phyloP scores from a whole-genome alignment of 306 rosid genomes.

The Pyrus bretschneideri region DNA sequence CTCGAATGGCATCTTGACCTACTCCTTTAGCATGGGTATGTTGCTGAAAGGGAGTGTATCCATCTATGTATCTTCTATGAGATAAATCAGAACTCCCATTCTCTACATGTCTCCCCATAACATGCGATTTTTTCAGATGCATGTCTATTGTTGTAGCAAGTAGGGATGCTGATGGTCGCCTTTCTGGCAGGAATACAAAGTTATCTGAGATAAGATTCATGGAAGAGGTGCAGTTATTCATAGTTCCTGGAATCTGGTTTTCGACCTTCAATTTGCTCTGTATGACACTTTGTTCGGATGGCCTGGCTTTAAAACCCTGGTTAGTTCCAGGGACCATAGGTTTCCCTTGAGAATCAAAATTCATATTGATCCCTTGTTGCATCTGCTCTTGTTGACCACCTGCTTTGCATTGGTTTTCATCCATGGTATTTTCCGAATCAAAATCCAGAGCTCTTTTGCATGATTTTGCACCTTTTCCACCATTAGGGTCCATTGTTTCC shows the following conservation, averaged over 20 bases:
- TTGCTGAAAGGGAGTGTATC: conserved; percentile 27
- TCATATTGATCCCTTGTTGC: conserved; percentile 24
- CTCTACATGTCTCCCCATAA: conserved; percentile 21
- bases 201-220: conserved; percentile 22
- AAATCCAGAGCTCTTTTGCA: conserved; percentile 57
- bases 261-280: conserved; percentile 20
- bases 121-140: conserved; percentile 17
- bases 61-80: conserved; percentile 23
- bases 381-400: conserved; percentile 34
- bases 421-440: conserved; percentile 41
- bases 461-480: conserved; percentile 32
- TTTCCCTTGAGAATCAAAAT: conserved; percentile 15
- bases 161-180: conserved; percentile 25
- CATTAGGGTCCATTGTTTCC: conserved; percentile 21
- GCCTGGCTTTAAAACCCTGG: conserved; percentile 15
- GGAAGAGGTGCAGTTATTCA: conserved; percentile 15
- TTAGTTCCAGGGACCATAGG: conserved; percentile 24
- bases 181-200: conserved; percentile 15
- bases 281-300: conserved; percentile 16
- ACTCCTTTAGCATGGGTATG: conserved; percentile 18
- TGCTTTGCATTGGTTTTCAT: conserved; percentile 27
- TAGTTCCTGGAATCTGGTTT: conserved; percentile 28
- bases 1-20: conserved; percentile 20
- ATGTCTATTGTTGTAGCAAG: conserved; percentile 23
- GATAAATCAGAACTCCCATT: conserved; percentile 24